phyloP scores from a whole-genome alignment of 768 basidiomycete genomes.

The Stropharia rugosoannulata region DNA sequence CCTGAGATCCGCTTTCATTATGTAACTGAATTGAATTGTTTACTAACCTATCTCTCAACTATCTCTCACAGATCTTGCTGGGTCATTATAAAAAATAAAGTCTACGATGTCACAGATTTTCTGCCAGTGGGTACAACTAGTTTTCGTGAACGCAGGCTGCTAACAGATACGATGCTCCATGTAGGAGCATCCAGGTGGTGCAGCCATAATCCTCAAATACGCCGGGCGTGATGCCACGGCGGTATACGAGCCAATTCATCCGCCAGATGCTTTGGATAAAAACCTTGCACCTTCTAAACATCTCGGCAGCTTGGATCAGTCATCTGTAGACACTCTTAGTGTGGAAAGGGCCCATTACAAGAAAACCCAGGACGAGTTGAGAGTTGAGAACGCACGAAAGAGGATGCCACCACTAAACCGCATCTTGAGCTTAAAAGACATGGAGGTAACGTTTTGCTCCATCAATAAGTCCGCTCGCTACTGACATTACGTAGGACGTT shows the following conservation, averaged over 20 bases:
- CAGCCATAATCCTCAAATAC: conserved; percentile 78
- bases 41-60: conserved; percentile 5
- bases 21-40: neutral
- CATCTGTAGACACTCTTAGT: conserved; percentile 38
- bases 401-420: conserved; percentile 64
- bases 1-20: conserved; percentile 1
- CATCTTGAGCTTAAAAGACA: conserved; percentile 76
- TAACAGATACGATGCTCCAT: neutral
- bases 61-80: conserved; percentile 64
- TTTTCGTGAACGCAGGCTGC: conserved; percentile 1
- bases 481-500: conserved; percentile 44
- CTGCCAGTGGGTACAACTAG: conserved; percentile 44
- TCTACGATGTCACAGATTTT: conserved; percentile 88
- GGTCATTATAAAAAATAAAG: conserved; percentile 77
- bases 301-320: conserved; percentile 60
- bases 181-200: conserved; percentile 80
- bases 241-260: conserved; percentile 81
- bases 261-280: conserved; percentile 75
- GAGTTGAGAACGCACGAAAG: conserved; percentile 60
- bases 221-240: conserved; percentile 84
- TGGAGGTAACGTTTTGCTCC: conserved; percentile 56
- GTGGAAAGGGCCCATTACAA: conserved; percentile 36
- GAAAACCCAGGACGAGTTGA: conserved; percentile 68
- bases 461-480: neutral
- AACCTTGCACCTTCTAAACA: conserved; percentile 70